Conservation (phyloP, 2,329 filamentous ascomycete species). For the Trichoderma asperellum region DNA sequence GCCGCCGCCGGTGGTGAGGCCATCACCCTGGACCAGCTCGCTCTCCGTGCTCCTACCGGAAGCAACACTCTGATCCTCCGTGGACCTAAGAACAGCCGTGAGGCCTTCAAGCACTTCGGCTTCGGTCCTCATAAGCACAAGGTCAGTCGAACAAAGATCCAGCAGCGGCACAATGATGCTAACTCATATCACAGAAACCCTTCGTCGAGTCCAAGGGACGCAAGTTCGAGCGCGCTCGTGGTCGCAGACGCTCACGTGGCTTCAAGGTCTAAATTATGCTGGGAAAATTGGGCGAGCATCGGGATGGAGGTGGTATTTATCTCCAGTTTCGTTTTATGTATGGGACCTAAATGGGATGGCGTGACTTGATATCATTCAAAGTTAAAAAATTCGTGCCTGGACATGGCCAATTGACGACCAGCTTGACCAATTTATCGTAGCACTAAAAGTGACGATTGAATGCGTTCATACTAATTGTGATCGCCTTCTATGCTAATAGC, state of each 20-base stretch:
- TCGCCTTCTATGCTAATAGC: neutral
- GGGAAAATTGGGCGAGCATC: slow-evolving; percentile 34
- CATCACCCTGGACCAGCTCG: slow-evolving; percentile 96
- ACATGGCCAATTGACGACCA: slow-evolving; percentile 26
- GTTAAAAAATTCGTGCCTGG: slow-evolving; percentile 37
- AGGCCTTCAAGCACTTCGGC: slow-evolving; percentile 99
- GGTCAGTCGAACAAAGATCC: slow-evolving; percentile 54
- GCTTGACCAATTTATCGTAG: slow-evolving; percentile 23
- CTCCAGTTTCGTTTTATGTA: slow-evolving; percentile 40
- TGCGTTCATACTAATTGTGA: neutral
- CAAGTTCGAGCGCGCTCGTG: slow-evolving; percentile 99
- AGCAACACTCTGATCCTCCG: slow-evolving; percentile 96
- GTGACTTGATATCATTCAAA: slow-evolving; percentile 51
- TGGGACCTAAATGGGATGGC: slow-evolving; percentile 50
- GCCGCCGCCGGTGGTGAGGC: slow-evolving; percentile 90
- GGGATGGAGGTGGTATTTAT: slow-evolving; percentile 36
- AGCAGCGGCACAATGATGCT: neutral
- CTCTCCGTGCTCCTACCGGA: slow-evolving; percentile 91
- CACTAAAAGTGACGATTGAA: slow-evolving; percentile 31
- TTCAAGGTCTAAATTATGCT: slow-evolving; percentile 92
- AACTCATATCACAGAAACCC: slow-evolving; percentile 70
- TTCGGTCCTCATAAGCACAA: slow-evolving; percentile 98
- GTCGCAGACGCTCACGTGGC: slow-evolving; percentile 95
- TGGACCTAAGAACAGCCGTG: slow-evolving; percentile 96
- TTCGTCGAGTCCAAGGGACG: slow-evolving; percentile 97